Conservation (phyloP, 495 filamentous ascomycete species). For the Neurospora pannonica region DNA sequence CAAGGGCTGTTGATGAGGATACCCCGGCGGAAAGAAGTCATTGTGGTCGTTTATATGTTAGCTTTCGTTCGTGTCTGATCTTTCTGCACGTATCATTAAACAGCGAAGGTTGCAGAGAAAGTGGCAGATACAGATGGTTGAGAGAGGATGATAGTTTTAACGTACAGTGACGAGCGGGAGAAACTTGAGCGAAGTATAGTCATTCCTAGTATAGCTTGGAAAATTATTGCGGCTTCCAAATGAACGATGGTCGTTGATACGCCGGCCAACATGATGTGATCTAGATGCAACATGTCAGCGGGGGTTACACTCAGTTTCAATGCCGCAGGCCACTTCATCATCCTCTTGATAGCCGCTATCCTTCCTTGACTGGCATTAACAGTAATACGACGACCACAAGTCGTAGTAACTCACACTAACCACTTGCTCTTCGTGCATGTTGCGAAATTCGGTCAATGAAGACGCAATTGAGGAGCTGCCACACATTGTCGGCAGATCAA, state of each 20-base stretch:
- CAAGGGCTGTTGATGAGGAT: background rate
- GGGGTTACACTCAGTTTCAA: background rate
- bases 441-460: background rate
- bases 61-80: background rate
- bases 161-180: background rate
- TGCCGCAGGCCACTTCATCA: background rate
- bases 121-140: too few relatives aligned
- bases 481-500: background rate
- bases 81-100: too few relatives aligned
- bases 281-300: background rate
- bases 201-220: background rate
- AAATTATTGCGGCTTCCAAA: background rate
- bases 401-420: background rate
- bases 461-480: background rate
- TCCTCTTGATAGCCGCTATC: background rate
- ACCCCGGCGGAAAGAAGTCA: background rate
- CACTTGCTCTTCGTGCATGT: background rate
- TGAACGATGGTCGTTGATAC: background rate
- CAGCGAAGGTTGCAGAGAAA: too few relatives aligned
- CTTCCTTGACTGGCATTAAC: background rate
- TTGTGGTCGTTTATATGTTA: background rate
- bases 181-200: background rate
- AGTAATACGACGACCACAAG: background rate
- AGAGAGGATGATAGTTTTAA: background rate
- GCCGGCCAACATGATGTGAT: background rate